Conservation (phyloP, 208 protist species). For the Leishmania arabica region DNA sequence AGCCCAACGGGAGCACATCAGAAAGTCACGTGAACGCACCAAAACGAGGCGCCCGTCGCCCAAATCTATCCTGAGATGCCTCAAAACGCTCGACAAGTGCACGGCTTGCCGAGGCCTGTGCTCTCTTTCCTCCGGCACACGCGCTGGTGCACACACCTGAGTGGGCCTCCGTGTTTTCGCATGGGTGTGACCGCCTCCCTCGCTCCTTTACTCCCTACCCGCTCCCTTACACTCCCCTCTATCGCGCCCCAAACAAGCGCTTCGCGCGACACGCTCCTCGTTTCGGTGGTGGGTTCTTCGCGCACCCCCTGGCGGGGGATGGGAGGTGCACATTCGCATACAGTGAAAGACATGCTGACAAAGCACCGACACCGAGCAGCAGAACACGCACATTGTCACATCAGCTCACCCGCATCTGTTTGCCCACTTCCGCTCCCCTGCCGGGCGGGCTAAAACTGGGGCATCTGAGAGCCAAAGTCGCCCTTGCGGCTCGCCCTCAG, state of each 20-base stretch:
- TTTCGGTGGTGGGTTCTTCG: background rate
- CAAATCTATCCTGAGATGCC: background rate
- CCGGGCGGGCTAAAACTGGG: constrained; percentile 45
- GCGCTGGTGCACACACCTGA: background rate
- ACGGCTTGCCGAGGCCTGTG: background rate
- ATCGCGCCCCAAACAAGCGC: background rate
- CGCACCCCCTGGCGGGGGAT: background rate
- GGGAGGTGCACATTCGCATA: background rate
- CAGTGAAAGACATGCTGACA: background rate
- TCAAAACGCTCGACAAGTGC: background rate
- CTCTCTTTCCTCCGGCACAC: background rate
- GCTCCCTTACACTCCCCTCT: no score
- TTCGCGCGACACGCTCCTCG: background rate
- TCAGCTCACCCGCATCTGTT: background rate
- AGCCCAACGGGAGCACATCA: background rate
- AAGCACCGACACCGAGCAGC: background rate
- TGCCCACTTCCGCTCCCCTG: background rate
- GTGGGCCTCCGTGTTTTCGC: background rate
- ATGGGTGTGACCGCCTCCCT: background rate
- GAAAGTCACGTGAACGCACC: background rate
- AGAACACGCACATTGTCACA: constrained; percentile 2
- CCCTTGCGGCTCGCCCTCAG: constrained; percentile 63
- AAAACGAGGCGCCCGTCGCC: background rate
- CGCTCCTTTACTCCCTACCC: no score
- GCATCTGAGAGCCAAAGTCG: constrained; percentile 56